These are phyloP conservation scores for Picea abies DNA, from an alignment of 83 land plant species.

Conservation along the genomic window DNA sequence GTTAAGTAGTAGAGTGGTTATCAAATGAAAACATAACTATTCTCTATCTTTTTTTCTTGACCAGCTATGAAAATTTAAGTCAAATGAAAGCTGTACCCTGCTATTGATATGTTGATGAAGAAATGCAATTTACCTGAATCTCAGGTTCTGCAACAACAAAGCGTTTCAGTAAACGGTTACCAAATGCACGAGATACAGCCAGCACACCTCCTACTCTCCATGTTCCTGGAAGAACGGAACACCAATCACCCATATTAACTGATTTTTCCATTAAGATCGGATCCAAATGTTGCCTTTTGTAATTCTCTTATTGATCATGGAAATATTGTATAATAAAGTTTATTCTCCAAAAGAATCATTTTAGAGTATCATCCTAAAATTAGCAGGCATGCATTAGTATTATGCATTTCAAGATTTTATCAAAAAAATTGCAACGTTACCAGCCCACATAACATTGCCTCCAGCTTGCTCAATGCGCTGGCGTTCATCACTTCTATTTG, in stretches of 20 bases:
- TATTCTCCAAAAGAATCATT: not conserved
- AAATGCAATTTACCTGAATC: constrained; percentile 60
- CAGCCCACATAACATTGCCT: constrained; percentile 92
- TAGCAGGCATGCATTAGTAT: not conserved
- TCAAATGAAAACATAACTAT: not conserved
- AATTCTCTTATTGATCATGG: no score
- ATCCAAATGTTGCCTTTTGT: no score
- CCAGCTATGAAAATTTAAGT: not conserved
- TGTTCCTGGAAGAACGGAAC: constrained; percentile 57
- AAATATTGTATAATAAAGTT: not conserved
- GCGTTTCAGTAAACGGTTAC: constrained; percentile 75
- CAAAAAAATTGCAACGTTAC: constrained; percentile 26
- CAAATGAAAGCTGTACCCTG: not conserved
- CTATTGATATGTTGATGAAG: not conserved
- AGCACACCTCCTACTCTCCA: constrained; percentile 93
- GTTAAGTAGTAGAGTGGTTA: not conserved
- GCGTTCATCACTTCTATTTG: constrained; percentile 89
- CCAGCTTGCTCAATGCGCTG: constrained; percentile 91
- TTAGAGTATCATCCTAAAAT: not conserved
- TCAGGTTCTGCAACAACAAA: constrained; percentile 88
- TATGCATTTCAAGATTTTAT: not conserved
- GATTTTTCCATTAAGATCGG: no score
- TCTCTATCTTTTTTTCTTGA: not conserved
- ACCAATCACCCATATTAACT: not conserved
- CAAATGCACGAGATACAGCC: constrained; percentile 94